A percentile compares a stretch with the other conserved stretches of the same genome.
Evolutionary conservation across 257 asterid genomes (phyloP).

Genomic region (Plantago major): DNA sequence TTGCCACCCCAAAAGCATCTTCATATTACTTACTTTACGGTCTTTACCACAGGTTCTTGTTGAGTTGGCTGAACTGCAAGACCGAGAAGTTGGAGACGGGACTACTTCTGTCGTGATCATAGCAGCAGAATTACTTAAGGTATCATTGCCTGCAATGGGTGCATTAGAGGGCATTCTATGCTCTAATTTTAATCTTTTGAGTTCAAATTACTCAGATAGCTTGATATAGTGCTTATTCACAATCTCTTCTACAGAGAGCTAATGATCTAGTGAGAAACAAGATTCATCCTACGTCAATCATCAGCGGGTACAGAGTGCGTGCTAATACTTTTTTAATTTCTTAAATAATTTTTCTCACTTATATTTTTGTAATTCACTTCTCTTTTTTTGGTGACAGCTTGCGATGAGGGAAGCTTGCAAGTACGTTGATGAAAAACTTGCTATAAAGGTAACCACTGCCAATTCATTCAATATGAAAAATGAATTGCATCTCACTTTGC

Average conservation of each 20-base stretch:
- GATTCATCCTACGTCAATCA: constrained; percentile 93
- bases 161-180: neutral
- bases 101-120: constrained; percentile 93
- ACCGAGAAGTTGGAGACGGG: constrained; percentile 99
- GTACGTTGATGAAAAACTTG: constrained; percentile 86
- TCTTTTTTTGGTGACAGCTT: constrained; percentile 48
- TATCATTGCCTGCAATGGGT: constrained; percentile 17
- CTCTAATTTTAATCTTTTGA: neutral
- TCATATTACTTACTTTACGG: neutral
- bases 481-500: neutral
- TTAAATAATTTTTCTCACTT: neutral
- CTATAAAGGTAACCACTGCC: constrained; percentile 58
- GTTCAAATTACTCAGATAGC: neutral
- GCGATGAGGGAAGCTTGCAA: constrained; percentile 99
- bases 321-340: neutral
- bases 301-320: constrained; percentile 90
- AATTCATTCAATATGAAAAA: constrained; percentile 11
- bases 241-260: constrained; percentile 68
- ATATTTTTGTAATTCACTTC: neutral
- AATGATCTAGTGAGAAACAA: constrained; percentile 93
- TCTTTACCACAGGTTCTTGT: constrained; percentile 82
- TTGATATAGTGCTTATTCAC: constrained; percentile 17
- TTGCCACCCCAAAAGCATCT: neutral
- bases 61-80: constrained; percentile 98
- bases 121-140: constrained; percentile 98